These are phyloP conservation scores for Daldinia sp. DNA, from an alignment of 2,329 filamentous ascomycete species.

Conservation along the genomic window DNA sequence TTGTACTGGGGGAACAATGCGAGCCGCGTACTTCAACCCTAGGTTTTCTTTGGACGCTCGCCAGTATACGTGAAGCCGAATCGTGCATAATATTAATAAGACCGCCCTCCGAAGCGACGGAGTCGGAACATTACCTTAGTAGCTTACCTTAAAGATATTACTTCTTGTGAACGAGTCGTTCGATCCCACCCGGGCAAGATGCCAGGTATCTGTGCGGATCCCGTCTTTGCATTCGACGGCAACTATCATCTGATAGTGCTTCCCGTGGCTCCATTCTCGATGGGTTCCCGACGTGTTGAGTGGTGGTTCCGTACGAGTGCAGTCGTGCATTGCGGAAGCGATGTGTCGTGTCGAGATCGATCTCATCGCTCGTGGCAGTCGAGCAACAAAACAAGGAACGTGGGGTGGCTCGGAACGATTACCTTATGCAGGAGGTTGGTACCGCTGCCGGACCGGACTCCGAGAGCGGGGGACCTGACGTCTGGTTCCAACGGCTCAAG, in stretches of 20 bases:
- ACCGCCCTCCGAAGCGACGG: background rate
- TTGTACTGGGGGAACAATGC: background rate
- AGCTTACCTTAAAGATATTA: background rate
- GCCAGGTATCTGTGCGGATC: background rate
- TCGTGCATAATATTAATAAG: background rate
- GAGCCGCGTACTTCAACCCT: background rate
- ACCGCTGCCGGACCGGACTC: slow-evolving; percentile 25
- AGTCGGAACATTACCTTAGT: background rate
- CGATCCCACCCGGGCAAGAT: background rate
- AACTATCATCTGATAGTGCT: background rate
- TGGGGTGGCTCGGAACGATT: slow-evolving; percentile 9
- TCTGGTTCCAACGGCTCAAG: slow-evolving; percentile 21
- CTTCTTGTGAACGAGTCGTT: background rate
- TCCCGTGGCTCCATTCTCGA: background rate
- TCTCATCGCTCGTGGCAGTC: background rate
- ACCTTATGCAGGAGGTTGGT: slow-evolving; percentile 5
- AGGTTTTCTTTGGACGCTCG: background rate
- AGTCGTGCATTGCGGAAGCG: background rate
- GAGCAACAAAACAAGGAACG: slow-evolving; percentile 1
- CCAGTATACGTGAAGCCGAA: background rate
- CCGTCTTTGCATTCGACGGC: background rate
- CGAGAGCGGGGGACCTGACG: slow-evolving; percentile 25
- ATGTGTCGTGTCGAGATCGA: background rate
- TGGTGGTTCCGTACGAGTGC: background rate
- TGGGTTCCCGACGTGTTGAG: background rate